Conservation (phyloP, 192 early-diverging fungal genomes). For the Piromyces finnis region DNA sequence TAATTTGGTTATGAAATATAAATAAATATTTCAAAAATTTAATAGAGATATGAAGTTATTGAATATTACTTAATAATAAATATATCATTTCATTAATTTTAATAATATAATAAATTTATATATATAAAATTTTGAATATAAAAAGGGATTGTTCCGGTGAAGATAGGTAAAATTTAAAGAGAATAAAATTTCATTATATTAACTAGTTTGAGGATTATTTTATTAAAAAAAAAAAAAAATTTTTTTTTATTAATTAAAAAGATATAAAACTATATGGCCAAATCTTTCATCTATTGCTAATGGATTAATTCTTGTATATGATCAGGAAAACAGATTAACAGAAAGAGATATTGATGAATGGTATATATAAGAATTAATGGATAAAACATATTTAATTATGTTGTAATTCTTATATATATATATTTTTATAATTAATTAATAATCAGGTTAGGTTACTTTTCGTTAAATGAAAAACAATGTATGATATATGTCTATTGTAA, state of each 20-base stretch:
- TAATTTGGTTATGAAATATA: too few species aligned
- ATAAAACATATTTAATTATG: too few species aligned
- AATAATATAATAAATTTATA: background rate
- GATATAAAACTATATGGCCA: background rate
- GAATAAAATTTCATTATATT: background rate
- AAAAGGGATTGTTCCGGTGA: background rate
- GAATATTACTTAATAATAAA: too few species aligned
- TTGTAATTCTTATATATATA: too few species aligned
- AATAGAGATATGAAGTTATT: too few species aligned
- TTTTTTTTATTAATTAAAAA: background rate
- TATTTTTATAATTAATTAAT: background rate
- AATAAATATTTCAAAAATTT: too few species aligned
- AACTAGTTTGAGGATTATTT: too few species aligned
- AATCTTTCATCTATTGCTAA: background rate
- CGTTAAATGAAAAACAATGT: background rate
- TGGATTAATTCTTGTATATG: background rate
- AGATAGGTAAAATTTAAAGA: background rate
- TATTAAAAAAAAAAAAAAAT: too few species aligned
- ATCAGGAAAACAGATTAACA: background rate
- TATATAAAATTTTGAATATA: background rate
- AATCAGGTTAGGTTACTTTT: background rate
- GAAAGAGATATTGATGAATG: background rate
- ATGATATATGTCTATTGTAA: background rate
- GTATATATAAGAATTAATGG: too few species aligned
- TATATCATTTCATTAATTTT: too few species aligned